Percentiles rank a stretch among this genome's conserved stretches.
Conservation (phyloP, 2,329 filamentous ascomycete species). For the Pseudogymnoascus sp. region DNA sequence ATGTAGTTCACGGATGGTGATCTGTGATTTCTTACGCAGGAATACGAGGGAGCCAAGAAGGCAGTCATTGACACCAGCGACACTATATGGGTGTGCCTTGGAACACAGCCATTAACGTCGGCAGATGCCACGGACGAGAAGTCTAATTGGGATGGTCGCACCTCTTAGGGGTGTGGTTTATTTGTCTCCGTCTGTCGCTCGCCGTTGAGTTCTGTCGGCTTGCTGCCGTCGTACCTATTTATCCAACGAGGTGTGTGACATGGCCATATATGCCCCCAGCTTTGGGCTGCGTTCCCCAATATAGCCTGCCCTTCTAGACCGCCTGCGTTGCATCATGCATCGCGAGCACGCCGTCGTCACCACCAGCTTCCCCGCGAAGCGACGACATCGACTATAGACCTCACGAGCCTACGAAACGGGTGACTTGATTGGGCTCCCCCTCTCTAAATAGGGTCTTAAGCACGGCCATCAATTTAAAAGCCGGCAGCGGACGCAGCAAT, state of each 20-base stretch:
- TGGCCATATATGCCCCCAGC: background rate
- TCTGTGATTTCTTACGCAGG: background rate
- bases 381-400: background rate
- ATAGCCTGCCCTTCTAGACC: background rate
- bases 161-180: background rate
- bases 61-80: background rate
- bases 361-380: background rate
- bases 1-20: background rate
- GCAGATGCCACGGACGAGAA: background rate
- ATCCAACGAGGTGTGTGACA: background rate
- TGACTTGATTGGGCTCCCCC: background rate
- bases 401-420: background rate
- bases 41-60: background rate
- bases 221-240: background rate
- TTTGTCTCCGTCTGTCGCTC: background rate
- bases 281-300: background rate
- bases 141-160: background rate
- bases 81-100: background rate
- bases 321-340: background rate
- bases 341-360: background rate
- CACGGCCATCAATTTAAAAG: background rate
- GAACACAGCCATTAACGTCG: background rate
- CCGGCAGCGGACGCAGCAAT: background rate
- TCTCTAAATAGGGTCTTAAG: background rate
- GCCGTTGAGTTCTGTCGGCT: background rate